Evolutionary conservation across 1,139 yeast species (phyloP).

Genomic region (Taiozyma onychis): DNA sequence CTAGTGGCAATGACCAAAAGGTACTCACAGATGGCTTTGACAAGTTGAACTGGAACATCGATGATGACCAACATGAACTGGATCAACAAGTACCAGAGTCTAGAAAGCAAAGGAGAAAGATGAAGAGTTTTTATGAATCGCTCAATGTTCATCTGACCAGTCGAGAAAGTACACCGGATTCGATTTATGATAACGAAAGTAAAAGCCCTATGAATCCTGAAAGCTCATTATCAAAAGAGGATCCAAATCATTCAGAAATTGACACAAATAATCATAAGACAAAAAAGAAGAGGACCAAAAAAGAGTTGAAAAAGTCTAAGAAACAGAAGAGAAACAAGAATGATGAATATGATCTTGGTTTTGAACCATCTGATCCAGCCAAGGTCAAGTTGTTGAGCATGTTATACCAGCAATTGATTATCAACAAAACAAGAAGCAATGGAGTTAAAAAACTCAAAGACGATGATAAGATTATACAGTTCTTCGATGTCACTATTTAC

Average conservation of each 20-base stretch:
- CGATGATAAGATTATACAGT: slow-evolving; percentile 23
- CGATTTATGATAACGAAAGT: slow-evolving; percentile 14
- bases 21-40: slow-evolving; percentile 30
- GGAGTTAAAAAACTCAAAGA: slow-evolving; percentile 4
- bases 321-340: slow-evolving; percentile 7
- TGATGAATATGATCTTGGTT: slow-evolving; percentile 11
- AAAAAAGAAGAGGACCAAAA: slow-evolving; percentile 4
- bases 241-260: background rate
- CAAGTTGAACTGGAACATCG: slow-evolving; percentile 23
- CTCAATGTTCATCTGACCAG: background rate
- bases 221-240: background rate
- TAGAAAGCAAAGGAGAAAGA: slow-evolving; percentile 1
- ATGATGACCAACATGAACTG: slow-evolving; percentile 1
- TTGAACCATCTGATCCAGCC: slow-evolving; percentile 15
- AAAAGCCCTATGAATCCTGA: slow-evolving; percentile 13
- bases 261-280: slow-evolving; percentile 2
- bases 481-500: slow-evolving; percentile 39
- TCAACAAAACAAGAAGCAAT: background rate
- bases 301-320: slow-evolving; percentile 4
- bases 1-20: background rate
- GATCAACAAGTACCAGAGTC: background rate
- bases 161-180: background rate
- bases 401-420: slow-evolving; percentile 10
- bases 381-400: slow-evolving; percentile 12
- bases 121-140: slow-evolving; percentile 1